These are phyloP conservation scores for Lachancea kluyveri DNA, from an alignment of 805 yeast species.

Conservation along the genomic window DNA sequence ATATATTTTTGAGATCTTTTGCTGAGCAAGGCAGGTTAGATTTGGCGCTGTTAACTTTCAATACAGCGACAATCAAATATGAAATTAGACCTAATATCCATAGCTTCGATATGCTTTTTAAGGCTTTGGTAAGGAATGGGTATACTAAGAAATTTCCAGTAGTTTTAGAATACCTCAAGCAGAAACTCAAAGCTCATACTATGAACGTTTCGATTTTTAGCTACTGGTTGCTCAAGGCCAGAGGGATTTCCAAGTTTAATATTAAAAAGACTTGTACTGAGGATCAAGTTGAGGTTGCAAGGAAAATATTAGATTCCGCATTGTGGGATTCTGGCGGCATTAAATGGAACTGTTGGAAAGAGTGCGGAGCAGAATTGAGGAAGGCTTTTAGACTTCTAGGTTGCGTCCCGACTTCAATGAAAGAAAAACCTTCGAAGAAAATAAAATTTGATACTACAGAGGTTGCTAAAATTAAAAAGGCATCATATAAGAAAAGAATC, in stretches of 20 bases:
- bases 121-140: slow-evolving; percentile 31
- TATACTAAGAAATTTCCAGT: slow-evolving; percentile 23
- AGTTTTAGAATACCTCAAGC: slow-evolving; percentile 21
- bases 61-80: slow-evolving; percentile 25
- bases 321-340: slow-evolving; percentile 8
- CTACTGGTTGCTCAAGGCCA: slow-evolving; percentile 21
- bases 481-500: slow-evolving; percentile 1
- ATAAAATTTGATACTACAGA: slow-evolving; percentile 1
- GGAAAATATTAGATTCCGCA: slow-evolving; percentile 4
- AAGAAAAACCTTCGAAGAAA: slow-evolving; percentile 2
- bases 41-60: slow-evolving; percentile 28
- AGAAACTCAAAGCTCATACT: slow-evolving; percentile 14
- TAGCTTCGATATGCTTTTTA: slow-evolving; percentile 32
- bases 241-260: slow-evolving; percentile 24
- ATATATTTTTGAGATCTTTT: slow-evolving; percentile 28
- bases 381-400: slow-evolving; percentile 19
- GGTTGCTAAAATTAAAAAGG: slow-evolving; percentile 1
- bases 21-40: slow-evolving; percentile 33
- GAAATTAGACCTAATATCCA: slow-evolving; percentile 28
- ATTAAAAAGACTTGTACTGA: slow-evolving; percentile 5
- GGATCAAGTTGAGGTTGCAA: slow-evolving; percentile 5
- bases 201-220: slow-evolving; percentile 13
- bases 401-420: slow-evolving; percentile 15
- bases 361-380: slow-evolving; percentile 8
- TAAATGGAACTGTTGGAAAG: slow-evolving; percentile 15